Base-by-base conservation (phyloP, 2,329 filamentous ascomycete genomes). In the Trichoderma gracile region DNA sequence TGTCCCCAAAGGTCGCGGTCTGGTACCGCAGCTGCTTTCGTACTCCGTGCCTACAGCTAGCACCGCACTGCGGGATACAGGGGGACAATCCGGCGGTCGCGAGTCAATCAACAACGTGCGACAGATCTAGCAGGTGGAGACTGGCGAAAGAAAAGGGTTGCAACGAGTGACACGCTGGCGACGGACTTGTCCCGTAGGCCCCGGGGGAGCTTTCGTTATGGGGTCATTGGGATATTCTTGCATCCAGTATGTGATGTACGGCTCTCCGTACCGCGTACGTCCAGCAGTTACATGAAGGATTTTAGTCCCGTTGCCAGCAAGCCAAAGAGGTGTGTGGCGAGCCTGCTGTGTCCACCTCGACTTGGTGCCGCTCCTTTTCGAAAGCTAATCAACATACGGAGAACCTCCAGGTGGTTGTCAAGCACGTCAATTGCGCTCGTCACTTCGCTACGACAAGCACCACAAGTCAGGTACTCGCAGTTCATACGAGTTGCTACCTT, bases 51-150 rank as follows among this genome's bases (percentile, higher is more conserved):
- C 12, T 38, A 14, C 33, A 38, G 33, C 33, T 53, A 50, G 53
- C 50, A 56, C 61, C 61, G 53, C 61, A 52, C 45, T 42, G 53
- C 53, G 59, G 61, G 38, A 50, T 38, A 55, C 52, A 63, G 45
- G 47, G 53, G 53, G 61, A n/a, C 23, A 14, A 21, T 63, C 40
- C 52, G 47, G 60, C 52, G 60, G 60, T 50, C 42, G 60, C 60
- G 60, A 63, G 60, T 63, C 60, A 63, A 55, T 63, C 60, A 63
- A 55, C 60, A 56, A 63, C 50, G 60, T 63, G 60, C 60, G 42
- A 55, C 60, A 63, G 60, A 63, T 63, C 60, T 55, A 63, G 60
- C 23, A 47, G 47, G 53, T 56, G 60, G 60, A 56, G 60, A 17
- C 33, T 38, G 33, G 33, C 12, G 25, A n/a, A 5, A 47, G 47